These are phyloP conservation scores for Xylaria arbuscula DNA, from an alignment of 2,329 filamentous ascomycete species.

Conservation along the genomic window DNA sequence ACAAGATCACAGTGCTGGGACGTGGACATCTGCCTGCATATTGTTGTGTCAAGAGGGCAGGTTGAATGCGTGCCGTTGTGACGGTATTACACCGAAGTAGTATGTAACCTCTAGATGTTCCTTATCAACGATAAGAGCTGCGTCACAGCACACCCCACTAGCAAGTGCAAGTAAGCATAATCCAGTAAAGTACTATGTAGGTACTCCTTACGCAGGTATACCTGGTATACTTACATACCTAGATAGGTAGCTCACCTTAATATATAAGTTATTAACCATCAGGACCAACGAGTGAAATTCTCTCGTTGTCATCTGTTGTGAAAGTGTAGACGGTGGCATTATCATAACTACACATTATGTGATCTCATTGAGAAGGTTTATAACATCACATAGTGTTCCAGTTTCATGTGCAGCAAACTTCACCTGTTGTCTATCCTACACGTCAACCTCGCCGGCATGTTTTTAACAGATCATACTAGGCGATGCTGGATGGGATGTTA, in stretches of 20 bases:
- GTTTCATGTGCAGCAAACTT: not conserved
- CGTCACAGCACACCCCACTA: conserved; percentile 6
- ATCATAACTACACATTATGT: not conserved
- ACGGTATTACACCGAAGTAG: conserved; percentile 1
- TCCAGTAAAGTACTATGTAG: not conserved
- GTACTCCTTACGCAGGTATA: no score
- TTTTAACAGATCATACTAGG: not conserved
- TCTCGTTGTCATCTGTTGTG: not conserved
- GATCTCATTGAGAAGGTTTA: not conserved
- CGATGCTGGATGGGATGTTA: not conserved
- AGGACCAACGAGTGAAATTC: no score
- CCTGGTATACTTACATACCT: not conserved
- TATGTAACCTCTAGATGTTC: conserved; percentile 5
- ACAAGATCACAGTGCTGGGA: not conserved
- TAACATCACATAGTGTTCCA: not conserved
- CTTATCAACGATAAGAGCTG: conserved; percentile 40
- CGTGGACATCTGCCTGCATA: not conserved
- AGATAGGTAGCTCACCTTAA: no score
- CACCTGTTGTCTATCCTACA: not conserved
- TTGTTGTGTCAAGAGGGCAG: conserved; percentile 15
- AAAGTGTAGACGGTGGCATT: not conserved
- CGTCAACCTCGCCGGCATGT: not conserved
- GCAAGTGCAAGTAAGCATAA: not conserved
- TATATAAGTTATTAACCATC: no score
- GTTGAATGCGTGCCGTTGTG: conserved; percentile 2